Conservation (phyloP, 495 filamentous ascomycete genomes). For the Penicillium crystallinum region DNA sequence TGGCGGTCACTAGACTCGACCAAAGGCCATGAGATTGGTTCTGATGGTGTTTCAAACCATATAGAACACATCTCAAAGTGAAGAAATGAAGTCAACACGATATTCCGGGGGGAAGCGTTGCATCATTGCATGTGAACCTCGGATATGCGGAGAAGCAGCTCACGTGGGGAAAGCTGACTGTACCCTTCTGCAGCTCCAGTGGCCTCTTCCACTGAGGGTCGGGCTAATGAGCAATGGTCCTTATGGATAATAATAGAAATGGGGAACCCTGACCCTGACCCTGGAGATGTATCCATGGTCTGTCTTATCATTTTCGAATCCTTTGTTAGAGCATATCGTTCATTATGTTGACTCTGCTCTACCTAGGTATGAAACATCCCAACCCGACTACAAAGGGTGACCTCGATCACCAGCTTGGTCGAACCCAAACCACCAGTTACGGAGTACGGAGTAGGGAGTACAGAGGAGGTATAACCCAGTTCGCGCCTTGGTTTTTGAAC, state of each 20-base stretch:
- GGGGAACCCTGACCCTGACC: background rate
- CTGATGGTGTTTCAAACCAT: background rate
- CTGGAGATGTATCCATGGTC: background rate
- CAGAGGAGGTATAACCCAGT: background rate
- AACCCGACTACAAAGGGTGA: background rate
- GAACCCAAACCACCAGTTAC: background rate
- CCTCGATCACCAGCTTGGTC: background rate
- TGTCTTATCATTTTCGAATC: background rate
- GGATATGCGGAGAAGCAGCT: conserved; percentile 18
- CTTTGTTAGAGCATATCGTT: background rate
- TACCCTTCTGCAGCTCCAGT: background rate
- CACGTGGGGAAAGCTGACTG: conserved; percentile 25
- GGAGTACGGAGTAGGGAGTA: too few relatives aligned
- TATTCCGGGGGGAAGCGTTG: conserved; percentile 11
- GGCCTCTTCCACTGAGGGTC: too few relatives aligned
- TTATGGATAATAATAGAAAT: background rate
- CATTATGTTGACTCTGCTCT: background rate
- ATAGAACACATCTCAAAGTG: background rate
- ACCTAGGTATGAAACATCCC: background rate
- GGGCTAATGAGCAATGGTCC: background rate
- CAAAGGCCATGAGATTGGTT: conserved; percentile 12
- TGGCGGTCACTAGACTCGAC: conserved; percentile 4
- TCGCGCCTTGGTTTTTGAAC: background rate
- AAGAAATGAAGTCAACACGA: conserved; percentile 11
- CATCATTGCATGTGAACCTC: conserved; percentile 35